Conservation (phyloP, 305 asterid species). For the Plantago coronopus region DNA sequence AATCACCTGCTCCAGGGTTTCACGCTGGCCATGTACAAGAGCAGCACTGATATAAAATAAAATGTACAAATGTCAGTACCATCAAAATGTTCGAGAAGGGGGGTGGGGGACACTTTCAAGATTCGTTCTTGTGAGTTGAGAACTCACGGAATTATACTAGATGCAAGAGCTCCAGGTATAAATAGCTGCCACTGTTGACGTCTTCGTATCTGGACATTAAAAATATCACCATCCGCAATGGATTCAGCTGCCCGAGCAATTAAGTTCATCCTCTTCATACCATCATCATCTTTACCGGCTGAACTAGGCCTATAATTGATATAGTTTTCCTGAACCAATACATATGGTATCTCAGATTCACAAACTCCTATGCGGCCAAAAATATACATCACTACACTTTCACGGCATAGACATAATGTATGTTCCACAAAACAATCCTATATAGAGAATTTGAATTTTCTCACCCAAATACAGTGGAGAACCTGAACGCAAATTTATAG, state of each 20-base stretch:
- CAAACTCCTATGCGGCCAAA: neutral
- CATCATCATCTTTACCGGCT: slow-evolving; percentile 71
- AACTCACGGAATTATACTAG: slow-evolving; percentile 85
- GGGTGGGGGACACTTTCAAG: neutral
- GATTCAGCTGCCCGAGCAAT: slow-evolving; percentile 93
- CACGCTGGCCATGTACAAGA: slow-evolving; percentile 86
- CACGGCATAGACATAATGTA: neutral
- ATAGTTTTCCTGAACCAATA: slow-evolving; percentile 79
- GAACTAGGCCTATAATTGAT: slow-evolving; percentile 84
- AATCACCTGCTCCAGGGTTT: slow-evolving; percentile 78
- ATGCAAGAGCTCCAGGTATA: slow-evolving; percentile 69
- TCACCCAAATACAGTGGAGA: neutral
- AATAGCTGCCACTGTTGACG: slow-evolving; percentile 97
- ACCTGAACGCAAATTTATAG: too few relatives aligned
- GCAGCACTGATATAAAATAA: slow-evolving; percentile 61
- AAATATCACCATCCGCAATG: slow-evolving; percentile 91
- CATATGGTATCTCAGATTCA: neutral
- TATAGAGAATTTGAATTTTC: neutral
- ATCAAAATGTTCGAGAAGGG: neutral
- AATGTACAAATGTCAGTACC: slow-evolving; percentile 27
- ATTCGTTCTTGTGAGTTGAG: slow-evolving; percentile 27
- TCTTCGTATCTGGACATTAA: slow-evolving; percentile 90
- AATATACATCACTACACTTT: slow-evolving; percentile 7
- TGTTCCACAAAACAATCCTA: neutral
- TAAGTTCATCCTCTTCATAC: slow-evolving; percentile 66